Conservation (phyloP, 1,139 yeast species). For the Yamadazyma buinensis region DNA sequence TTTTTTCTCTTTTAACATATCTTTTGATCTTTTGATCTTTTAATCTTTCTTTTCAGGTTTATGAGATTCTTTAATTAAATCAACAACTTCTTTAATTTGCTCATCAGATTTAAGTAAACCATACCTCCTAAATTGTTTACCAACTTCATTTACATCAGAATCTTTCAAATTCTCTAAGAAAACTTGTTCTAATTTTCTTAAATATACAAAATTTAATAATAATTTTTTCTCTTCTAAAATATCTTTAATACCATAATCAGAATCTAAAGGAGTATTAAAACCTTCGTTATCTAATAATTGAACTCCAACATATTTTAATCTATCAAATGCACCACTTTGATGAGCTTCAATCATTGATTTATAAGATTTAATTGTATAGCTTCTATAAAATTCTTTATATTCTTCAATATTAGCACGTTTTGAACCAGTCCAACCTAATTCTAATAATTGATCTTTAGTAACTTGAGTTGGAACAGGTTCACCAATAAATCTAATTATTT, state of each 20-base stretch:
- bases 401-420: conserved; percentile 68
- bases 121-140: conserved; percentile 56
- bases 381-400: conserved; percentile 70
- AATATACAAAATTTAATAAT: conserved; percentile 50
- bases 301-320: conserved; percentile 59
- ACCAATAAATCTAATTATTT: conserved; percentile 23
- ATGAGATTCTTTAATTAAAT: conserved; percentile 23
- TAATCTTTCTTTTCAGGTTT: neutral
- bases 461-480: conserved; percentile 34
- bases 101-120: conserved; percentile 55
- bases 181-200: conserved; percentile 45
- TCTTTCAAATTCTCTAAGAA: conserved; percentile 37
- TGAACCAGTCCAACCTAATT: conserved; percentile 91
- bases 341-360: conserved; percentile 84
- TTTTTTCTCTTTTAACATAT: no score
- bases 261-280: conserved; percentile 55
- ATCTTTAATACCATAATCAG: conserved; percentile 25
- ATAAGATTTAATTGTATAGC: conserved; percentile 55
- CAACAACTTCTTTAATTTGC: conserved; percentile 36
- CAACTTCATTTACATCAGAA: conserved; percentile 32
- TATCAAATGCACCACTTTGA: conserved; percentile 64
- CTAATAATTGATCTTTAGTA: conserved; percentile 53
- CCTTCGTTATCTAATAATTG: conserved; percentile 77
- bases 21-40: no score
- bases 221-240: conserved; percentile 34